phyloP scores from a whole-genome alignment of 176 grass and related monocot species.

The Oryza brachyantha region DNA sequence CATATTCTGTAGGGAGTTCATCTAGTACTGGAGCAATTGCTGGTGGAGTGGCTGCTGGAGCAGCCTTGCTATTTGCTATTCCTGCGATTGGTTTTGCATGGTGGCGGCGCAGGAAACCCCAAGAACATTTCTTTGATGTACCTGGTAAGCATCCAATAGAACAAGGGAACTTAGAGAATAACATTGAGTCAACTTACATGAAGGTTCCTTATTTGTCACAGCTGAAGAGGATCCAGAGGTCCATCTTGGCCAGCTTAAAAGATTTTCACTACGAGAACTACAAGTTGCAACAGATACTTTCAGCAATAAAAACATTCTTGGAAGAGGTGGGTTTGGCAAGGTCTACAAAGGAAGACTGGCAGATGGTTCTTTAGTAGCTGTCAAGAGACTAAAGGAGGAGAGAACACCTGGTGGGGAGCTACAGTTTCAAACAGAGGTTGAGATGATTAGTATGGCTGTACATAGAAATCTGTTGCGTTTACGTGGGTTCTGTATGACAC shows the following conservation, averaged over 20 bases:
- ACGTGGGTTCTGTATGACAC: constrained; percentile 90
- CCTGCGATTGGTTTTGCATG: constrained; percentile 86
- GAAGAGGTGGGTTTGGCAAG: constrained; percentile 87
- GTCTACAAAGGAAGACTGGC: constrained; percentile 84
- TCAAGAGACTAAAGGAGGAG: constrained; percentile 86
- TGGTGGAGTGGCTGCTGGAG: constrained; percentile 84
- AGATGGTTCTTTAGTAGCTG: constrained; percentile 78
- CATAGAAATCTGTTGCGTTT: constrained; percentile 72
- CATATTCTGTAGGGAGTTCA: constrained; percentile 60
- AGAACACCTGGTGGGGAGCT: constrained; percentile 80
- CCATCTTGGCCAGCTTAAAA: constrained; percentile 86
- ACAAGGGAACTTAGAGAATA: constrained; percentile 15
- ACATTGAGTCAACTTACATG: constrained; percentile 18
- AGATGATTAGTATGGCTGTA: constrained; percentile 93
- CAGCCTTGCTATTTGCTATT: constrained; percentile 77
- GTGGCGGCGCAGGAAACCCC: constrained; percentile 72
- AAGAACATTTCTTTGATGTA: constrained; percentile 88
- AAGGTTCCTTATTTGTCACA: constrained; percentile 38
- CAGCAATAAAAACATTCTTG: constrained; percentile 86
- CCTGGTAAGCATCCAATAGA: constrained; percentile 50
- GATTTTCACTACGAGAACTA: constrained; percentile 73
- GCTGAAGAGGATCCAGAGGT: constrained; percentile 88
- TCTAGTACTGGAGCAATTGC: constrained; percentile 91
- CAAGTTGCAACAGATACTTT: constrained; percentile 80
- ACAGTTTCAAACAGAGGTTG: constrained; percentile 87